A percentile compares a stretch with the other conserved stretches of the same genome.
Conservation (phyloP, 179 eudicot genomes). For the Beta macrorhiza region DNA sequence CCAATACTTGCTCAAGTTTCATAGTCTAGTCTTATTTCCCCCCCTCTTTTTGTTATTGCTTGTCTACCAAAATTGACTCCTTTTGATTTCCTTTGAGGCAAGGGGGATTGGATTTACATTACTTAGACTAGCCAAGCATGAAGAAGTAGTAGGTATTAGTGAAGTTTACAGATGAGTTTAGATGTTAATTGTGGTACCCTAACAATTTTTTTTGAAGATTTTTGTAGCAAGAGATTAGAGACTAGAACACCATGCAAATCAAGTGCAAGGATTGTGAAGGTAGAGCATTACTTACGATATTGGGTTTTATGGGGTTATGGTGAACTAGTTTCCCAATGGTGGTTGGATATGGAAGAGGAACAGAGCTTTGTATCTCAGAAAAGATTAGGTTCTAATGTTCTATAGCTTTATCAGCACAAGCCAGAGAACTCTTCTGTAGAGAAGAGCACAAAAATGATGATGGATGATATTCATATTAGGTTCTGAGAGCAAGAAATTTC, state of each 20-base stretch:
- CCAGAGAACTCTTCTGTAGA: not conserved
- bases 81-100: not conserved
- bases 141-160: too few species aligned
- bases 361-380: not conserved
- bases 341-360: not conserved
- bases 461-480: not conserved
- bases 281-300: not conserved
- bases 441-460: not conserved
- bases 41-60: not conserved
- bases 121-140: not conserved
- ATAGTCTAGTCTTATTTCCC: not conserved
- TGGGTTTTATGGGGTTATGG: not conserved
- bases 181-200: not conserved
- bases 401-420: not conserved
- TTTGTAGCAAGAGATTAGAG: not conserved
- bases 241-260: not conserved
- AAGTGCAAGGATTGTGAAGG: conserved; percentile 4
- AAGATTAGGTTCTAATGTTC: not conserved
- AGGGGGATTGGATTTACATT: not conserved
- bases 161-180: too few species aligned
- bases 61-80: not conserved
- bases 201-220: not conserved
- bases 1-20: too few species aligned
- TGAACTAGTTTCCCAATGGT: not conserved
- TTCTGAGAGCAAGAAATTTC: not conserved